Evolutionary conservation across 306 rosid species (phyloP), one percentile per base, ranked within the genome.

Genomic region (Quercus robur): DNA sequence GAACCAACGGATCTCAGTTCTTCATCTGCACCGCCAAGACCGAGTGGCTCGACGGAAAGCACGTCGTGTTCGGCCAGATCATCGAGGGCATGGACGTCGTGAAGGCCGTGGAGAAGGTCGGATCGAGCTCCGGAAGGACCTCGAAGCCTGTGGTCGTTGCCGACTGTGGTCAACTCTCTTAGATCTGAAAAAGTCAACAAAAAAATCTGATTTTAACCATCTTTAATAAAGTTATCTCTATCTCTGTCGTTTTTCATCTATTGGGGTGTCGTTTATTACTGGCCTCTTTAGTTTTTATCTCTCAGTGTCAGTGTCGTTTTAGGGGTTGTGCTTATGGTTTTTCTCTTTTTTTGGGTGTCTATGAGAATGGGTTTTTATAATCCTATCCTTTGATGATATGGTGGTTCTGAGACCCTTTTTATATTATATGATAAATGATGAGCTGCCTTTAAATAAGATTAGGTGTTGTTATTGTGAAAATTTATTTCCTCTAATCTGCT

Each of bases 1-100:
- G 91, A 0, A 95, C 98, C 0, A 95, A 95, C 70, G 97, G 99
- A 74, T 94, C 99, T 49, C 99, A 95, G 87, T 95, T 95, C 91
- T 95, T 94, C 91, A 20, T 94, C 71, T 94, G 99, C 49, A 94
- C 99, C 0, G 80, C 83, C 2, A 88, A 91, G 88, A 95, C 99
- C 31, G 88, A 84, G 85, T 95, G 99, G 99, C 91, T 95, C 6
- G 97, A 95, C 23, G 97, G 99, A 0, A 91, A 91, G 82, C 99
- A 95, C 81, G 99, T 95, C 4, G 99, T 95, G 30, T 95, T 95
- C 66, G 99, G 99, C 0, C 85, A 90, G 83, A 86, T 95, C 38
- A 82, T 83, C 0, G 97, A 94, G 2, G 99, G 99, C 0, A 7
- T 89, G 21, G 84, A 91, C 0, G 86, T 93, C 2, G 94, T 95